phyloP scores from a whole-genome alignment of 2,329 filamentous ascomycete genomes.

The Tolypocladium endophyticum region DNA sequence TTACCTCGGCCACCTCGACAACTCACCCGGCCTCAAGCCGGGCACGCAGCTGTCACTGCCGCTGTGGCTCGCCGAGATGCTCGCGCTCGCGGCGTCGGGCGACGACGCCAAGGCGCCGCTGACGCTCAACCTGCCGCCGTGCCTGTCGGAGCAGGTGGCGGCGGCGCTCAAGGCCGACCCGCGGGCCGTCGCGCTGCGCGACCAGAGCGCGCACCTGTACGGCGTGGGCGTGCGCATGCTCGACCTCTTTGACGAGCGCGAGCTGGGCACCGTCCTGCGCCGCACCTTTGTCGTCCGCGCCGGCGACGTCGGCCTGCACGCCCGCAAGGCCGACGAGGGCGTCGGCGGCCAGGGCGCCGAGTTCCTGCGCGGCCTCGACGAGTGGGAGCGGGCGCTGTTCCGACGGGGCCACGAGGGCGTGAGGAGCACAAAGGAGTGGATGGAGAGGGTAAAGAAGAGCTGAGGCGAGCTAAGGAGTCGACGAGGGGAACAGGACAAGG shows the following conservation, averaged over 20 bases:
- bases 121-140: constrained; percentile 69
- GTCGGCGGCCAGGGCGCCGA: constrained; percentile 56
- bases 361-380: constrained; percentile 79
- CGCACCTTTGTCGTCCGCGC: constrained; percentile 75
- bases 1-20: constrained; percentile 80
- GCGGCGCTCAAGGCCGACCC: constrained; percentile 89
- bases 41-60: constrained; percentile 76
- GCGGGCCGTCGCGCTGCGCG: constrained; percentile 70
- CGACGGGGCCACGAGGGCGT: constrained; percentile 63
- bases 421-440: constrained; percentile 60
- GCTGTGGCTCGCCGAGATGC: constrained; percentile 90
- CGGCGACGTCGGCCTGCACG: constrained; percentile 76
- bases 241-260: constrained; percentile 75
- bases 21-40: constrained; percentile 69
- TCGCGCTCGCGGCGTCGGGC: constrained; percentile 55
- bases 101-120: constrained; percentile 49
- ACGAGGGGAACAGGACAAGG: neutral
- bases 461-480: constrained; percentile 9
- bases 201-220: constrained; percentile 82
- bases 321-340: constrained; percentile 65
- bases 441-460: constrained; percentile 41
- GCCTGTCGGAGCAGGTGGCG: constrained; percentile 68
- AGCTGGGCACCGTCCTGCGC: constrained; percentile 64
- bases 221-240: constrained; percentile 74
- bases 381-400: constrained; percentile 74